Evolutionary conservation across 345 rosid genomes (phyloP).

Genomic region (Boechera retrofracta): DNA sequence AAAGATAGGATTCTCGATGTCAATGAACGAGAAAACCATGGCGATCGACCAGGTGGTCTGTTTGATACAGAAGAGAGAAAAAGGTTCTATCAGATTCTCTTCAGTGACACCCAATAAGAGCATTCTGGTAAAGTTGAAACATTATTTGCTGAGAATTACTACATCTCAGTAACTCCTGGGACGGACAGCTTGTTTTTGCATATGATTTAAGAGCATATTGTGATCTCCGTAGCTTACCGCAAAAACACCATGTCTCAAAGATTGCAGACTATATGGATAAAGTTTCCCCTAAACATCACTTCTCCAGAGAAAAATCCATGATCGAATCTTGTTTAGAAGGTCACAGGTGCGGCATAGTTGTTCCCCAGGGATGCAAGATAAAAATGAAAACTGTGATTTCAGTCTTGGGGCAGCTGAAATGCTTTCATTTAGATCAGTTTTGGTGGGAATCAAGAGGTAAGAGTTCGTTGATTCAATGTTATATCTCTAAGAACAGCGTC

Average conservation of each 20-base stretch:
- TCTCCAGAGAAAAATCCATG: not conserved
- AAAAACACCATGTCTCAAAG: conserved; percentile 15
- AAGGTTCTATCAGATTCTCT: conserved; percentile 77
- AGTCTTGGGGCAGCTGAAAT: not conserved
- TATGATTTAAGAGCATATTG: conserved; percentile 2
- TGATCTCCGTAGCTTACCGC: not conserved
- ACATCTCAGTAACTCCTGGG: not conserved
- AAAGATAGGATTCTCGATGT: conserved; percentile 39
- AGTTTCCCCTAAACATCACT: not conserved
- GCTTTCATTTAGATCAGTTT: not conserved
- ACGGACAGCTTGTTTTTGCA: conserved; percentile 4
- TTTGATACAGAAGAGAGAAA: conserved; percentile 86
- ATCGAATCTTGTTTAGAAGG: not conserved
- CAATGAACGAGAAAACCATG: conserved; percentile 54
- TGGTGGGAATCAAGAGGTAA: not conserved
- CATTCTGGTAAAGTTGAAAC: conserved; percentile 28
- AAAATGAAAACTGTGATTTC: not conserved
- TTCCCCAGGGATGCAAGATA: not conserved
- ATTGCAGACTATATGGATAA: not conserved
- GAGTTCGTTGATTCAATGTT: not conserved
- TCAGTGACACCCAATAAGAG: conserved; percentile 58
- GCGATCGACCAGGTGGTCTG: conserved; percentile 59
- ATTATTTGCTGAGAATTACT: not conserved
- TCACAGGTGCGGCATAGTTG: not conserved
- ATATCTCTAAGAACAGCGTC: not conserved